Evolutionary conservation across 2,329 filamentous ascomycete genomes (phyloP), one percentile per base, ranked within the genome.

Genomic region (Incumbomyces lentus): DNA sequence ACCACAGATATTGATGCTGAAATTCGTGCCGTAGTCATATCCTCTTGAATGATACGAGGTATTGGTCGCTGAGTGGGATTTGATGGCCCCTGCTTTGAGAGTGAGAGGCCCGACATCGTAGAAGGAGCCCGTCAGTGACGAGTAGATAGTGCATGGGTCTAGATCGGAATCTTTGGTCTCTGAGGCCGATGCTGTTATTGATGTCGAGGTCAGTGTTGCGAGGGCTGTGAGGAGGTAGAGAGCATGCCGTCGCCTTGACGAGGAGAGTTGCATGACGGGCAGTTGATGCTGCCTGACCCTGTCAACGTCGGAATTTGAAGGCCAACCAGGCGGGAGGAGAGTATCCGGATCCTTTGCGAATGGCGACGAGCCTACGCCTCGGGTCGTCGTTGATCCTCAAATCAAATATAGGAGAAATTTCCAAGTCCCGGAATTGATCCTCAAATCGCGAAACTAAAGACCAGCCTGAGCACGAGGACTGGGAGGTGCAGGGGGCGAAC

Each of bases 81-180:
- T 70, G 32, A 64, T 65, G 44, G 79, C 62, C 4, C 50, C 46
- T 10, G 44, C 22, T 10, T 48, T 49, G 31, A 55, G 42, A 17
- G 51, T 49, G 52, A 82, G 70, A 6, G 72, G 67, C 54, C 71
- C 79, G 22, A 82, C 68, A 58, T 82, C 78, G 64, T 79, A 82
- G 67, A 78, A 82, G 46, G 74, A 68, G 47, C 78, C 76, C 11
- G 71, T 74, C n/a, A 69, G 72, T 2, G 77, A 73, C 18, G 77
- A 81, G 52, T 73, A 71, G 47, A 78, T 74, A n/a, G 78, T 79
- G 60, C 79, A 82, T 51, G 78, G 73, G 13, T 37, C 42, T 6
- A 17, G 10, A 3, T 30, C 14, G 6, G 18, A n/a, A 11, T 13
- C 13, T 16, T 45, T 38, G 5, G 42, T 30, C 13, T 45, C 34